Conservation (phyloP, 176 grass and related monocot genomes). For the Ananas comosus region DNA sequence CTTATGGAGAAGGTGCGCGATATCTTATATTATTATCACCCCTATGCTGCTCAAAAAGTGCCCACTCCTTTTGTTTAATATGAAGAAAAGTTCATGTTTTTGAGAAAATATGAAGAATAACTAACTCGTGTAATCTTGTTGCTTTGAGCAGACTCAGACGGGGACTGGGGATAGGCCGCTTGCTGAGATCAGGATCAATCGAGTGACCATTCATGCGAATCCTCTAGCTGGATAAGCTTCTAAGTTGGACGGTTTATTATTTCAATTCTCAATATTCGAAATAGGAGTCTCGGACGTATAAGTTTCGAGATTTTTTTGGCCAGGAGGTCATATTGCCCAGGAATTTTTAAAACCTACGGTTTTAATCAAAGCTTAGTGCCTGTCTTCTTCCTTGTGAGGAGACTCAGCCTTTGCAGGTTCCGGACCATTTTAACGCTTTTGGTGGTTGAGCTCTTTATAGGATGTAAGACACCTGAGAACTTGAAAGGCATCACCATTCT, state of each 20-base stretch:
- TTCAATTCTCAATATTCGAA: not conserved
- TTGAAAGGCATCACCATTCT: not conserved
- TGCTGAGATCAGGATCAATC: conserved; percentile 84
- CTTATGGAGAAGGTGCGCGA: conserved; percentile 79
- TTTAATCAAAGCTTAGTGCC: not conserved
- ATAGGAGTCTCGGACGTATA: not conserved
- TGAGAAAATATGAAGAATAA: not conserved
- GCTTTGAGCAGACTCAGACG: conserved; percentile 42
- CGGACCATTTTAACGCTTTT: not conserved
- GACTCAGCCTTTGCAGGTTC: not conserved
- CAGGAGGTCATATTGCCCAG: not conserved
- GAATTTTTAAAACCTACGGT: not conserved
- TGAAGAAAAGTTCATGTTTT: not conserved
- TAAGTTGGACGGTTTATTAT: not conserved
- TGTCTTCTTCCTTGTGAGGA: not conserved
- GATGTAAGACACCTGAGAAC: not conserved
- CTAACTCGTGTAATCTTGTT: not conserved
- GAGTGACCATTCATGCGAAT: conserved; percentile 88
- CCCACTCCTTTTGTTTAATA: not conserved
- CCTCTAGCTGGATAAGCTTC: conserved; percentile 46
- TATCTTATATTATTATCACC: not conserved
- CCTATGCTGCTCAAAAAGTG: not conserved
- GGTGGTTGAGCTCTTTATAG: not conserved
- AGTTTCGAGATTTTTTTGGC: not conserved
- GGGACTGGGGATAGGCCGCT: conserved; percentile 84